Base-by-base conservation (phyloP, 2,329 filamentous ascomycete species). In the Aspergillus sp. region DNA sequence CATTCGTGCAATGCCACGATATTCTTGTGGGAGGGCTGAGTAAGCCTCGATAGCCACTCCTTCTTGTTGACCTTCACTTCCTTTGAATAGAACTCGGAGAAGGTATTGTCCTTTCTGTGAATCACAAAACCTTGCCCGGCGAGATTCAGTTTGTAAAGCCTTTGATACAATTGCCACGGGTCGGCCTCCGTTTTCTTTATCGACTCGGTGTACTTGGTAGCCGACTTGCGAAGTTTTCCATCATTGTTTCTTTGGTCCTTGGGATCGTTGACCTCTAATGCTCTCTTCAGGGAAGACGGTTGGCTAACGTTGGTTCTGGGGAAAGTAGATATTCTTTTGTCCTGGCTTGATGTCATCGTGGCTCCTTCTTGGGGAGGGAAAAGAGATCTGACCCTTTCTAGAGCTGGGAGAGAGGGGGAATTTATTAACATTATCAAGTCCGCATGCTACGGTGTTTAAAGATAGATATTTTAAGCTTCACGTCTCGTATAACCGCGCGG, bases 21-120 rank as follows among this genome's bases (percentile, higher is more conserved):
- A 43, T 59, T 59, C 32, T 17, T 38, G 33, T 59, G 45, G 19
- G 50, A 46, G 16, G 46, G 35, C 3, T 11, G 30, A 16, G 50
- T 48, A 17, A 58, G 44, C 20, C 44, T 55, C 14, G 45, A 46
- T 8, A 54, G 44, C 46, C 47, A 44, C 36, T 45, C 22, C 32
- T 46, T 33, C n/a, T 17, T 32, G 4, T 30, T 7, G 16, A 32
- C 35, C 20, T 55, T 53, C 9, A 49, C 32, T 20, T 41, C 47
- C 33, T 57, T 56, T 4, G 56, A 32, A 10, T 56, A 41, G 10
- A 20, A 19, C 40, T 56, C 52, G 7, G 11, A 17, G 32, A 57
- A 59, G 6, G 40, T 53, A 22, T 43, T n/a, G 24, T 54, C 30
- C 6, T 53, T 53, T 14, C 22, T 16, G 40, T 50, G 26, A 20